Conservation (phyloP, 2,329 filamentous ascomycete species). For the Alternaria triticimaculans region DNA sequence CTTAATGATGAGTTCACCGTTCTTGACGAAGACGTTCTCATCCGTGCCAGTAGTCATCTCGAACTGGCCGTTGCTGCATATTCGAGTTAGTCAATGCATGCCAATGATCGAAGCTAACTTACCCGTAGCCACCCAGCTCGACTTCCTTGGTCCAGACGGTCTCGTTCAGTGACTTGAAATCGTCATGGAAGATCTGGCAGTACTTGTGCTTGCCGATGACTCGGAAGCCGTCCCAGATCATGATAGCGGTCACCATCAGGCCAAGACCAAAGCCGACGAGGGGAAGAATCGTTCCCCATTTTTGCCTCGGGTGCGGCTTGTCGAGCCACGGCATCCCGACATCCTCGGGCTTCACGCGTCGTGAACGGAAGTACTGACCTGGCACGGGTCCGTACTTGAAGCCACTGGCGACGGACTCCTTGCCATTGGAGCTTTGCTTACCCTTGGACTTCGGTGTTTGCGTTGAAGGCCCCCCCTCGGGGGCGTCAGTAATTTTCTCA, state of each 20-base stretch:
- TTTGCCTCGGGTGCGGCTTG: constrained; percentile 78
- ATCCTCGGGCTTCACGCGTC: constrained; percentile 74
- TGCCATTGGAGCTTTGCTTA: background rate
- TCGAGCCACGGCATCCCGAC: constrained; percentile 78
- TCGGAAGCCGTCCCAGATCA: constrained; percentile 76
- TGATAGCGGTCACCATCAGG: constrained; percentile 69
- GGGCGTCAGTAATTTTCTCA: background rate
- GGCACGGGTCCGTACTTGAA: constrained; percentile 13
- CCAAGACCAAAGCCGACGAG: constrained; percentile 74
- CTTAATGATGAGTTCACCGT: constrained; percentile 75
- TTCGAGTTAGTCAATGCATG: constrained; percentile 32
- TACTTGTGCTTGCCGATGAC: constrained; percentile 78
- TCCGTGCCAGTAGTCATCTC: constrained; percentile 74
- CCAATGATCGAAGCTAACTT: constrained; percentile 45
- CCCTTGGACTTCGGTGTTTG: constrained; percentile 10
- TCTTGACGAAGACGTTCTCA: constrained; percentile 76
- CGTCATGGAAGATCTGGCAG: constrained; percentile 70
- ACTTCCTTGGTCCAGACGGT: constrained; percentile 77
- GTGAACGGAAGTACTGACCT: constrained; percentile 68
- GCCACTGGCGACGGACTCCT: constrained; percentile 12
- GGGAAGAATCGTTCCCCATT: constrained; percentile 85
- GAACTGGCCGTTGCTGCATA: constrained; percentile 77
- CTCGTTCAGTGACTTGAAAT: constrained; percentile 65
- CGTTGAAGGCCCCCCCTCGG: background rate
- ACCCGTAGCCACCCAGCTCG: constrained; percentile 78